Evolutionary conservation across 1,139 yeast genomes (phyloP), one percentile per base, ranked within the genome.

Genomic region (Ogataea hybrid): DNA sequence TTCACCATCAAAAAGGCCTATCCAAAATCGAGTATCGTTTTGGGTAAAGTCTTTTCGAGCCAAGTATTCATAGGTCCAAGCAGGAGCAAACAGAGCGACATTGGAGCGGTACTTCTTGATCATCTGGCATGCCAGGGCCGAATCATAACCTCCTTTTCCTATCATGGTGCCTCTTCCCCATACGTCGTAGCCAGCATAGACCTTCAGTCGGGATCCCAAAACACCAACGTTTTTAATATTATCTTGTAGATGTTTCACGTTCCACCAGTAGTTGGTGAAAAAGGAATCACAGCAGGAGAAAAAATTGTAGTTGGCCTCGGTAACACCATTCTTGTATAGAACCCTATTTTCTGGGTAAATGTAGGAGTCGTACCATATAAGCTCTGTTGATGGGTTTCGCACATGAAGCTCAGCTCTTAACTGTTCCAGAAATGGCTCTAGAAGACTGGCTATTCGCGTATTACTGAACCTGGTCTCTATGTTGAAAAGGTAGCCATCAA

Each of bases 191-290:
- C 72, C 72, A n/a, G 63, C 65, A 43, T 46, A 64, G 2, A 66
- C 35, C 33, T 65, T 65, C 11, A 55, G 53, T 17, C 50, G 52
- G 1, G 54, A 57, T 0, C 71, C 71, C 28, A 58, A 47, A 0
- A 60, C 25, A 2, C 73, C 73, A 33, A 64, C 58, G 21, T 64
- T 61, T 18, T 56, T 48, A 5, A 64, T 48, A 33, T 66, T 68
- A 16, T 56, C 52, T 41, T 57, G 57, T 21, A 69, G 44, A 15
- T 53, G 51, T 3, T 52, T 49, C 23, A 61, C 57, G 39, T 59
- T 62, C 73, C 73, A 69, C 69, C 70, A 66, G 42, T 67, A 68
- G 39, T 68, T 68, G 1, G 71, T 63, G 38, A 69, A 56, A 40
- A 68, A 61, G 2, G 44, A 39, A 41, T 67, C 71, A 2, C 65